Evolutionary conservation across 805 yeast species (phyloP), one percentile per base, ranked within the genome.

Genomic region (Kluyveromyces wickerhamii): DNA sequence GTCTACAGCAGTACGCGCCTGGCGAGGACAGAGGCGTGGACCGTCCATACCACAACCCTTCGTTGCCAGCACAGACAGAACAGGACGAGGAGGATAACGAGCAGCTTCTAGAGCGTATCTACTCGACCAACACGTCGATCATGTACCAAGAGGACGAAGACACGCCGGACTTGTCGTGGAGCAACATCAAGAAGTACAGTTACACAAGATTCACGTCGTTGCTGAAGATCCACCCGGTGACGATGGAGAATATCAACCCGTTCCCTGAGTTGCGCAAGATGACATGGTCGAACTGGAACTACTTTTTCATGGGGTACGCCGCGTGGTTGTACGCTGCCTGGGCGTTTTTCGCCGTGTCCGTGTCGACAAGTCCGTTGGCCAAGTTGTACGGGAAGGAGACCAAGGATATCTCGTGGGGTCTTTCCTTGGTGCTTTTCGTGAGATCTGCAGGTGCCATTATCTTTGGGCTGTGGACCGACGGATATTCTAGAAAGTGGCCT

Each of bases 271-370:
- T 70, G 19, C 51, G 47, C 10, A 55, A 59, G 32, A 51, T 70
- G 41, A 52, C 56, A 6, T 40, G 51, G 6, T 54, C 50, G 17
- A 64, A 71, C 38, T 79, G 86, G 83, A 65, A 67, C 39, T 71
- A 70, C 39, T 77, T 79, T 48, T 47, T 65, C 16, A 63, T 76
- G 48, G 85, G 82, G 2, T 72, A 74, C 45, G 52, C 60, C 21
- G 81, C 77, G 21, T 80, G 88, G 87, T 66, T 80, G 3, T 66
- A 78, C 69, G 88, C 79, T 47, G 78, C 85, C 3, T 70, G 79
- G 54, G 87, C 79, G 47, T 80, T 76, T 58, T 80, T 80, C 50
- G 60, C 73, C 19, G 78, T 76, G 7, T 69, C 80, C 9, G 64
- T 77, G 31, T 69, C 74, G 35, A 77, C 71, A 3, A 38, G 68